These are phyloP conservation scores for Coemansia guatemalensis DNA, from an alignment of 192 early-diverging fungal species.

Conservation along the genomic window DNA sequence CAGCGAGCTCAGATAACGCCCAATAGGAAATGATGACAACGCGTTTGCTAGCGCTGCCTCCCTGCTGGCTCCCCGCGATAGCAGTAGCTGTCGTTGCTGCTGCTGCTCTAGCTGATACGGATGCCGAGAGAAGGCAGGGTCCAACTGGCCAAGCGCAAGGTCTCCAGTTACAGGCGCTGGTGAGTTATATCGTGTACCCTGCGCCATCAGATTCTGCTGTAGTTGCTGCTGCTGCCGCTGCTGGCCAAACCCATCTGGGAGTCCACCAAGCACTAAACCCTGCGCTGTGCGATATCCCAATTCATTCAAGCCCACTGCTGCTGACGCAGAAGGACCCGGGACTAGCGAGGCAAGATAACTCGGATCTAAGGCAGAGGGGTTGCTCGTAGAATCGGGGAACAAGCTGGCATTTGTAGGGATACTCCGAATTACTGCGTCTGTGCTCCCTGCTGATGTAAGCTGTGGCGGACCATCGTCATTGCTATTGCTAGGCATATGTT, in stretches of 20 bases:
- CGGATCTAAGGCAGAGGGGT: background rate
- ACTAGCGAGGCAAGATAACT: background rate
- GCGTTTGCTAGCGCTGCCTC: background rate
- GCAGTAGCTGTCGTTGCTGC: slow-evolving; percentile 8
- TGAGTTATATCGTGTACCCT: background rate
- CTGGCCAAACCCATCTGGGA: background rate
- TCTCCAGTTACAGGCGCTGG: background rate
- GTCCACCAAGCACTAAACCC: background rate
- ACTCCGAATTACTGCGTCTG: background rate
- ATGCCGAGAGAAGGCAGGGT: background rate
- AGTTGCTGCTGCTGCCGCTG: background rate
- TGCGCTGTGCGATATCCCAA: background rate
- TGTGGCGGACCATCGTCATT: slow-evolving; percentile 15
- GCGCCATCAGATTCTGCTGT: background rate
- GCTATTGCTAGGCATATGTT: slow-evolving; percentile 3
- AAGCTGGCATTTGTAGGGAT: background rate
- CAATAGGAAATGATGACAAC: slow-evolving; percentile 14
- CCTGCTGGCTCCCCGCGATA: slow-evolving; percentile 2
- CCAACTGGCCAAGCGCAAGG: background rate
- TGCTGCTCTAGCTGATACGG: background rate
- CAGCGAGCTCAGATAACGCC: slow-evolving; percentile 26
- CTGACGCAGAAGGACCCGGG: background rate
- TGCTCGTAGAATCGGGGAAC: background rate
- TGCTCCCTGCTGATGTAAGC: background rate
- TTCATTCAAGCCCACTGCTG: background rate